phyloP scores from a whole-genome alignment of 257 asterid species.

The Ehretia macrophylla region DNA sequence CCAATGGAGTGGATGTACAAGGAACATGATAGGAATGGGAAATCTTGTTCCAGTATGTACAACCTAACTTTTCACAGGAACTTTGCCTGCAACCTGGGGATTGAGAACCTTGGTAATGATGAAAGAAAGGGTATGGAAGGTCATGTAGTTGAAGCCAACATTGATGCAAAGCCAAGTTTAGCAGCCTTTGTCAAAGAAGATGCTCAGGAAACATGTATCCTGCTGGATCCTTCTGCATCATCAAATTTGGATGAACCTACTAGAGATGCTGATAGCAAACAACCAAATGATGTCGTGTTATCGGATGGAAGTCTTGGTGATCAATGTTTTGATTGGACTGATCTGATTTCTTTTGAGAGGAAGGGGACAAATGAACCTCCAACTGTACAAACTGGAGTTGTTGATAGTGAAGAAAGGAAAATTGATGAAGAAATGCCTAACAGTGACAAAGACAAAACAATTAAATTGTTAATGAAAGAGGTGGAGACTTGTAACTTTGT shows the following conservation, averaged over 20 bases:
- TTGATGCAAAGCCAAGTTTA: constrained; percentile 8
- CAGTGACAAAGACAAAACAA: constrained; percentile 41
- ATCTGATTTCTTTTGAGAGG: constrained; percentile 15
- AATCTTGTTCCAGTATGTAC: constrained; percentile 15
- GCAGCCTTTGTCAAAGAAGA: constrained; percentile 34
- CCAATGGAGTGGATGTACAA: constrained; percentile 84
- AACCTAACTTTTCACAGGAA: constrained; percentile 25
- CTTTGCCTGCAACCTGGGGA: constrained; percentile 21
- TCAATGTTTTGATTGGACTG: constrained; percentile 18
- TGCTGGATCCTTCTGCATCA: constrained; percentile 53
- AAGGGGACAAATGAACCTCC: constrained; percentile 22
- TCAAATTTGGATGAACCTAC: constrained; percentile 58
- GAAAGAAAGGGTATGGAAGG: constrained; percentile 30
- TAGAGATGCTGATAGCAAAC: constrained; percentile 29
- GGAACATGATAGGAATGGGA: constrained; percentile 39
- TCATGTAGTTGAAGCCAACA: constrained; percentile 21
- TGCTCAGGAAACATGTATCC: constrained; percentile 37
- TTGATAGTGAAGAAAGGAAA: constrained; percentile 32
- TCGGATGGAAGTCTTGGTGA: constrained; percentile 31
- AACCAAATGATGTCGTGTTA: constrained; percentile 28
- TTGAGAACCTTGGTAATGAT: constrained; percentile 25
- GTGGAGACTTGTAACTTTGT: constrained; percentile 8
- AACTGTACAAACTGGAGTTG: constrained; percentile 29
- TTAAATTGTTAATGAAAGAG: too few relatives aligned
- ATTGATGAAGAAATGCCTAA: constrained; percentile 30